Evolutionary conservation across 1,284 basidiomycete species (phyloP).

Genomic region (Anthracocystis panici-leucophaei): DNA sequence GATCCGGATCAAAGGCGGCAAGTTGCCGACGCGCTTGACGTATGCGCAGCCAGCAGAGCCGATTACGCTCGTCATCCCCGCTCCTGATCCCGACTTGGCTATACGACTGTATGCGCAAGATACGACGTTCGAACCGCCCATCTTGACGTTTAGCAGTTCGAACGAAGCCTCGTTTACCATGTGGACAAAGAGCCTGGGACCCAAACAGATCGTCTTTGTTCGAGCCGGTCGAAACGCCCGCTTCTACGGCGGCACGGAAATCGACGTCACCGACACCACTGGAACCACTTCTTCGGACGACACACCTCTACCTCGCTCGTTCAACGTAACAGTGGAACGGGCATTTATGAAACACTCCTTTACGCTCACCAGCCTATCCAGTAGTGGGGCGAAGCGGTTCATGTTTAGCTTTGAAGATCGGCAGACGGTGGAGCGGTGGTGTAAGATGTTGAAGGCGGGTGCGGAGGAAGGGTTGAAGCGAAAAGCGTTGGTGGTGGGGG

Average conservation of each 20-base stretch:
- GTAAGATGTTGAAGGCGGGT: slow-evolving; percentile 10
- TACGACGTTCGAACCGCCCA: slow-evolving; percentile 60
- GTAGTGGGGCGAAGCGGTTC: slow-evolving; percentile 29
- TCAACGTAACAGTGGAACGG: slow-evolving; percentile 54
- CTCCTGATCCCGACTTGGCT: slow-evolving; percentile 61
- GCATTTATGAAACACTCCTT: slow-evolving; percentile 62
- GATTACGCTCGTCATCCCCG: slow-evolving; percentile 58
- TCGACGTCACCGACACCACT: slow-evolving; percentile 12
- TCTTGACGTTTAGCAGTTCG: slow-evolving; percentile 56
- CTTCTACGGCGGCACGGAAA: slow-evolving; percentile 46
- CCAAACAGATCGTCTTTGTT: slow-evolving; percentile 60
- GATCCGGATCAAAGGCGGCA: slow-evolving; percentile 44
- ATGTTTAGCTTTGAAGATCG: slow-evolving; percentile 60
- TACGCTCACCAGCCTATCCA: slow-evolving; percentile 24
- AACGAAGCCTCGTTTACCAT: slow-evolving; percentile 59
- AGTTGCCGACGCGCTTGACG: slow-evolving; percentile 51
- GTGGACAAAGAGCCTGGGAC: slow-evolving; percentile 55
- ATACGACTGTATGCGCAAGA: slow-evolving; percentile 63
- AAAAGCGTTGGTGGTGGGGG: slow-evolving; percentile 6
- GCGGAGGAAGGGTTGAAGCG: slow-evolving; percentile 18
- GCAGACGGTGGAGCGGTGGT: slow-evolving; percentile 29
- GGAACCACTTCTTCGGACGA: slow-evolving; percentile 1
- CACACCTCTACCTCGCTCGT: slow-evolving; percentile 39
- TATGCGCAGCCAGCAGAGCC: slow-evolving; percentile 60
- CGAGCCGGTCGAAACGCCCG: slow-evolving; percentile 57